Evolutionary conservation across 805 yeast genomes (phyloP).

Genomic region (Candida fluviatilis): DNA sequence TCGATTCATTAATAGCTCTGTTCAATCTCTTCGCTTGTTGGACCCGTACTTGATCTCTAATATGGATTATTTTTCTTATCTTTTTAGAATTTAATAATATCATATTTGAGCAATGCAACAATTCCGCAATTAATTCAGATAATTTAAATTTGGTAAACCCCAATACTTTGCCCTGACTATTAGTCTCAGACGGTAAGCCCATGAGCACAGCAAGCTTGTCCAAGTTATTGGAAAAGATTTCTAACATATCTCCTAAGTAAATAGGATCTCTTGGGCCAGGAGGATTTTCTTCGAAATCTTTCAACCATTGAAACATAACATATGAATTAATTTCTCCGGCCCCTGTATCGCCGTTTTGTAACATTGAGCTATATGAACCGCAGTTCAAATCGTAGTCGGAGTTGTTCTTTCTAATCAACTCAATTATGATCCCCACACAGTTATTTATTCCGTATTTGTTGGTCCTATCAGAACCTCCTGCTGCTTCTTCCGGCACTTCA

Average conservation of each 20-base stretch:
- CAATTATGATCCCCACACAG: conserved; percentile 93
- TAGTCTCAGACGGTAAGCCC: conserved; percentile 21
- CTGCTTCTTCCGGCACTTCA: conserved; percentile 12
- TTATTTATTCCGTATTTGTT: conserved; percentile 89
- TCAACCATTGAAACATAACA: conserved; percentile 42
- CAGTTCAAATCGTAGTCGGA: conserved; percentile 92
- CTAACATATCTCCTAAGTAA: conserved; percentile 81
- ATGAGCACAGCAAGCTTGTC: conserved; percentile 66
- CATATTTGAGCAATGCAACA: conserved; percentile 97
- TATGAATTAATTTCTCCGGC: conserved; percentile 37
- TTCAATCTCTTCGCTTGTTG: conserved; percentile 41
- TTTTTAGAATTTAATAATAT: conserved; percentile 74
- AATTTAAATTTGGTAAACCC: conserved; percentile 91
- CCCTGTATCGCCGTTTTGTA: conserved; percentile 23
- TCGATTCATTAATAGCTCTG: conserved; percentile 30
- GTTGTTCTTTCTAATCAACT: conserved; percentile 90
- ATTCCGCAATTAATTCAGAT: conserved; percentile 89
- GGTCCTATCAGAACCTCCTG: conserved; percentile 13
- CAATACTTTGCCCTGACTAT: conserved; percentile 41
- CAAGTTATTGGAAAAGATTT: conserved; percentile 70
- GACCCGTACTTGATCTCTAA: conserved; percentile 63
- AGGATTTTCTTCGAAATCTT: conserved; percentile 73
- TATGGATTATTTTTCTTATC: conserved; percentile 62
- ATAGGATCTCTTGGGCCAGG: conserved; percentile 92
- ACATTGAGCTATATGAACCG: conserved; percentile 69